Base-by-base conservation (phyloP, 345 rosid genomes). In the Jatropha curcas region DNA sequence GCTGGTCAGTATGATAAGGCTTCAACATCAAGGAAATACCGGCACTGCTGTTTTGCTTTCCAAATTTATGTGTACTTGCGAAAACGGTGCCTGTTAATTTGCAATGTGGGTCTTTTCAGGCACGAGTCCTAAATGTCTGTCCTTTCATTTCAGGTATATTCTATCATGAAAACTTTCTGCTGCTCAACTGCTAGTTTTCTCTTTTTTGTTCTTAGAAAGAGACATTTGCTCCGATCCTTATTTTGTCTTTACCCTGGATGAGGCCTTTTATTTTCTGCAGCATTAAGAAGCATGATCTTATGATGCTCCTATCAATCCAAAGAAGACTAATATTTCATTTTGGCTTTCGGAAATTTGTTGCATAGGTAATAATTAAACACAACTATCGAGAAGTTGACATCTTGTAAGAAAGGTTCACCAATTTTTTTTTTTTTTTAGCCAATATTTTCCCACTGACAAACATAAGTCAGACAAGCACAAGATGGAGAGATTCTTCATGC, bases 121-220 rank as follows among this genome's bases (percentile, higher is more conserved):
- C 98, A 92, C 56, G 99, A 95, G 77, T 95, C 99, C 65, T 92
- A 95, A 87, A 92, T 95, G 89, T 90, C 98, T n/a, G 96, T 95
- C 72, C 90, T 94, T 68, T n/a, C 94, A 95, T 86, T 95, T 92
- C 80, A 92, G 98, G 99, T 92, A 81, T 79, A 67, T 65, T 71
- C 48, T 11, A 28, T 9, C 5, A 25, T n/a, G n/a, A n/a, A 46
- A 17, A 22, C 9, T 57, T 60, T 39, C 57, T 22, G 3, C 31
- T 6, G 20, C 53, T 52, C 5, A 27, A 10, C n/a, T 35, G 2
- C 28, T 65, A 27, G 9, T 65, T 12, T 12, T n/a, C 17, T 24
- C 33, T 1, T 75, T 74, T 68, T 57, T 67, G 59, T 67, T 74
- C 53, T 25, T n/a, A n/a, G 71, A 46, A 65, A 27, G 51, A 53